Conservation (phyloP, 192 early-diverging fungal genomes). For the Backusella mclennaniae region DNA sequence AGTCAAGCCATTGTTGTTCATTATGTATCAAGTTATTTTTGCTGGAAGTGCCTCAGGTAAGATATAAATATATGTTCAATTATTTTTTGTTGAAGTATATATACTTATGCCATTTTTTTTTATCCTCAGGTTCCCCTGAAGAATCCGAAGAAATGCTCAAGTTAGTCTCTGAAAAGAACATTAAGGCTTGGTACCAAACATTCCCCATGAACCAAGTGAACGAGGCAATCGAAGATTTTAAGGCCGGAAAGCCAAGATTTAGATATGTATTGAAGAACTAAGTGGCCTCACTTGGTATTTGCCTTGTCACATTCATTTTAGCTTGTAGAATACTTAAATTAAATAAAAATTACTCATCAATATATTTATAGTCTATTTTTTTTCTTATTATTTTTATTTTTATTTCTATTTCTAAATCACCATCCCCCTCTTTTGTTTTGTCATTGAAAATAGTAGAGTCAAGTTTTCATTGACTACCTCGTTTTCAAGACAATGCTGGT, state of each 20-base stretch:
- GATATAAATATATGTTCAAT: neutral
- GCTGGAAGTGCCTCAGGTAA: conserved; percentile 66
- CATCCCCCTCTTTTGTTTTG: too few species aligned
- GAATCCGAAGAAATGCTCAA: conserved; percentile 58
- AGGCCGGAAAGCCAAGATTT: too few species aligned
- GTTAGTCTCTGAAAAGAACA: conserved; percentile 55
- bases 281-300: conserved; percentile 17
- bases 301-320: too few species aligned
- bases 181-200: conserved; percentile 53
- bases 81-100: neutral
- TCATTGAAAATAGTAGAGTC: too few species aligned
- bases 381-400: too few species aligned
- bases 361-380: too few species aligned
- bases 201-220: conserved; percentile 61
- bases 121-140: conserved; percentile 45
- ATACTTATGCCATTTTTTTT: neutral
- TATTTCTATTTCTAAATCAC: too few species aligned
- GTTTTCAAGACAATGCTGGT: too few species aligned
- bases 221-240: conserved; percentile 52
- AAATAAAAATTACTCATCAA: too few species aligned
- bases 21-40: conserved; percentile 46
- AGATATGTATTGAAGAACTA: too few species aligned
- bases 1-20: conserved; percentile 41
- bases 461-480: too few species aligned
- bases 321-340: too few species aligned